Conservation (phyloP, 2,329 filamentous ascomycete species). For the Aspergillus glaucus region DNA sequence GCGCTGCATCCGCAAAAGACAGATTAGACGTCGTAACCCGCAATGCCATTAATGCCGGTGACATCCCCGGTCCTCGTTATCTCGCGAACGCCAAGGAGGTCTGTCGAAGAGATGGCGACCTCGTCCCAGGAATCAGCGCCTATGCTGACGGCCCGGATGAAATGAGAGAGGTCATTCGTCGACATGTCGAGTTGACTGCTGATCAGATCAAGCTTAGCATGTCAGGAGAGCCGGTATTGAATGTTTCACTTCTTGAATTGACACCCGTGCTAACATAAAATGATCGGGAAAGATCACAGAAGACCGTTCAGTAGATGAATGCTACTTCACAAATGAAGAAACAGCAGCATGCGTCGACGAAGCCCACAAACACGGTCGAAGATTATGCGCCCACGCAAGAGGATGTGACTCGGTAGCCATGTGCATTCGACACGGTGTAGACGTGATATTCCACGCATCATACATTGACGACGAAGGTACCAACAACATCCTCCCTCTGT, state of each 20-base stretch:
- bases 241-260: background rate
- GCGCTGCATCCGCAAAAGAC: conserved; percentile 43
- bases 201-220: conserved; percentile 43
- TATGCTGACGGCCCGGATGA: conserved; percentile 37
- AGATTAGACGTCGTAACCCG: conserved; percentile 43
- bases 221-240: conserved; percentile 26
- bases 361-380: conserved; percentile 28
- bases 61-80: conserved; percentile 44
- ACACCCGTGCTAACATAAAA: background rate
- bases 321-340: conserved; percentile 43
- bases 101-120: conserved; percentile 38
- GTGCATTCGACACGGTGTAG: conserved; percentile 40
- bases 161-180: conserved; percentile 36
- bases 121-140: conserved; percentile 38
- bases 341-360: conserved; percentile 45
- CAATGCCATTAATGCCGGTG: conserved; percentile 45
- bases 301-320: conserved; percentile 35
- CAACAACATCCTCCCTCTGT: background rate
- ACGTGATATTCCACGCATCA: conserved; percentile 44
- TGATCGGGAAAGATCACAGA: conserved; percentile 18
- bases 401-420: conserved; percentile 41
- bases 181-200: conserved; percentile 33
- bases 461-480: conserved; percentile 37
- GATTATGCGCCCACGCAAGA: conserved; percentile 41
- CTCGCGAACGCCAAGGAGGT: conserved; percentile 48